These are phyloP conservation scores for Triglochin maritima DNA, from an alignment of 106 monocot genomes.

Conservation along the genomic window DNA sequence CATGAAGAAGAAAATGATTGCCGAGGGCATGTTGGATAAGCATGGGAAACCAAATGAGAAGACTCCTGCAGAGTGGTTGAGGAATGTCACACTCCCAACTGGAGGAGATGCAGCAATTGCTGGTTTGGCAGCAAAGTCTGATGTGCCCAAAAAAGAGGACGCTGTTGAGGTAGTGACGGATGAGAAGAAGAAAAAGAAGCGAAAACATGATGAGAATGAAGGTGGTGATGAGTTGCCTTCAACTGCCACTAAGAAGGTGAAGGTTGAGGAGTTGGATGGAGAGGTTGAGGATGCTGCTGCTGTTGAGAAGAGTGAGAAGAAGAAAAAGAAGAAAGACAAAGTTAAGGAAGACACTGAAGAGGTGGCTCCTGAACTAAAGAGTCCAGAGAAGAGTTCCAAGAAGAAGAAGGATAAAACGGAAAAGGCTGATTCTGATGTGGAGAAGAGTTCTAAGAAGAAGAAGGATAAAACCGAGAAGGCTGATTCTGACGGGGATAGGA, in stretches of 20 bases:
- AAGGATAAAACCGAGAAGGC: conserved; percentile 28
- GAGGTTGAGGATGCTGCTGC: conserved; percentile 3
- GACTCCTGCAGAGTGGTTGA: conserved; percentile 75
- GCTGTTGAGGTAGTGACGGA: conserved; percentile 6
- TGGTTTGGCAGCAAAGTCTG: conserved; percentile 21
- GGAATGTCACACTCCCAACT: conserved; percentile 56
- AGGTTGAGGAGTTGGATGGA: conserved; percentile 25
- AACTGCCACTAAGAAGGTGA: conserved; percentile 32
- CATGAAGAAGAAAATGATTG: conserved; percentile 87
- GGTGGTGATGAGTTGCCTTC: conserved; percentile 8
- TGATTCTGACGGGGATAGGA: conserved; percentile 7
- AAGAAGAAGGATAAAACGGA: conserved; percentile 20
- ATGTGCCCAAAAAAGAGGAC: background rate
- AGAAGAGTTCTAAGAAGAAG: conserved; percentile 44
- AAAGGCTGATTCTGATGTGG: conserved; percentile 22
- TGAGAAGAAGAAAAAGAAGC: conserved; percentile 27
- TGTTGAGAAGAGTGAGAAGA: conserved; percentile 18
- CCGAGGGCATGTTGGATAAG: conserved; percentile 74
- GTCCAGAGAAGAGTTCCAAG: conserved; percentile 7
- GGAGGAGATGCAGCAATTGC: conserved; percentile 64
- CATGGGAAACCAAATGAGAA: conserved; percentile 96
- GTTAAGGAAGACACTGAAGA: conserved; percentile 4
- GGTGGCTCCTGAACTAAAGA: background rate
- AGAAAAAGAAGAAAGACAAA: conserved; percentile 38
- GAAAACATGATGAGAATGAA: conserved; percentile 20